phyloP scores from a whole-genome alignment of 1,139 yeast species.

The Hyphopichia wangnamkhiaoensis region DNA sequence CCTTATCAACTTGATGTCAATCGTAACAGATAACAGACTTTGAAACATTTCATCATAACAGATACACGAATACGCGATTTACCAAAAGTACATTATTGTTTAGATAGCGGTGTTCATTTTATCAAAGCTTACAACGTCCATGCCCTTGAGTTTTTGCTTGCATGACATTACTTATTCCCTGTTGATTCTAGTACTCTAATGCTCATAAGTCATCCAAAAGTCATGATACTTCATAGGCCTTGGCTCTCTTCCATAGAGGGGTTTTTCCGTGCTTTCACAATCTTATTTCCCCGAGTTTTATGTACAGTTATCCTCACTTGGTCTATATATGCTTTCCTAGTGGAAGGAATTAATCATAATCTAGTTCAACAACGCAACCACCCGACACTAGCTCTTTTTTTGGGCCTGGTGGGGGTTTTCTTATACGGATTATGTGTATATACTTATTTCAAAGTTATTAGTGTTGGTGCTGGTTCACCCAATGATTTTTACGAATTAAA shows the following conservation, averaged over 20 bases:
- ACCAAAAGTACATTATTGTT: too few relatives aligned
- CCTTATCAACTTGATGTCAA: too few relatives aligned
- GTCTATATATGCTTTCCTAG: constrained; percentile 51
- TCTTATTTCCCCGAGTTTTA: constrained; percentile 60
- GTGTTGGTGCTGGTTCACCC: constrained; percentile 70
- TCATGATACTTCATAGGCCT: constrained; percentile 18
- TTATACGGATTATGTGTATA: constrained; percentile 28
- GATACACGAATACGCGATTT: not conserved
- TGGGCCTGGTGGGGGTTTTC: constrained; percentile 17
- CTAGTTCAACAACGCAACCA: constrained; percentile 12
- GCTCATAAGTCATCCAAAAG: constrained; percentile 24
- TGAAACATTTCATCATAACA: not conserved
- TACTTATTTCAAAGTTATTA: constrained; percentile 57
- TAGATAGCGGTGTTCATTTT: too few relatives aligned
- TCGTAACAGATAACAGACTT: not conserved
- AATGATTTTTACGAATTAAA: constrained; percentile 28
- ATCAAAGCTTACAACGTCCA: too few relatives aligned
- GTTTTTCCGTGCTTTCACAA: constrained; percentile 50
- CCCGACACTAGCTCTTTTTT: constrained; percentile 12
- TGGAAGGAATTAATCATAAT: constrained; percentile 18
- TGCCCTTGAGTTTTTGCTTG: too few relatives aligned
- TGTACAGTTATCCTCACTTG: constrained; percentile 56
- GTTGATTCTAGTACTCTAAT: too few relatives aligned
- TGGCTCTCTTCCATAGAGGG: constrained; percentile 16
- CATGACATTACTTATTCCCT: too few relatives aligned